Evolutionary conservation across 2,329 filamentous ascomycete genomes (phyloP).

Genomic region (Penicillium sumatraense): DNA sequence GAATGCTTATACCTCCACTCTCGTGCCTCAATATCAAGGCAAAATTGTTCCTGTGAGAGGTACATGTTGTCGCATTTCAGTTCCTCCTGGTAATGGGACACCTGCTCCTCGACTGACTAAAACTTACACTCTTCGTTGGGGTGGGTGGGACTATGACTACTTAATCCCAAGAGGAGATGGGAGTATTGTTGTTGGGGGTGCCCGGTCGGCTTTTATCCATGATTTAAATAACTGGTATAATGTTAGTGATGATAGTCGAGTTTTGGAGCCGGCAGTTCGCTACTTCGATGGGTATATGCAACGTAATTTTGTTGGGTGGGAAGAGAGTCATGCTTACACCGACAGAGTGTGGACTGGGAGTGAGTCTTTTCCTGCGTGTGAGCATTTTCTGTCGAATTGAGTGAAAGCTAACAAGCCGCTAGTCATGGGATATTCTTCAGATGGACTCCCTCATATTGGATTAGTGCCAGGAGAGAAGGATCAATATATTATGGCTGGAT

Average conservation of each 20-base stretch:
- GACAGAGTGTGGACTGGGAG: slow-evolving; percentile 42
- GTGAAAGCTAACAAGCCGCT: slow-evolving; percentile 24
- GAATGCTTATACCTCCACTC: slow-evolving; percentile 80
- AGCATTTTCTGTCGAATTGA: neutral
- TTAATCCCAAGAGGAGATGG: slow-evolving; percentile 63
- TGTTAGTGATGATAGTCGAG: slow-evolving; percentile 51
- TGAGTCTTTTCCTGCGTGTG: slow-evolving; percentile 22
- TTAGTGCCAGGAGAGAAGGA: slow-evolving; percentile 48
- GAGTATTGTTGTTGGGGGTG: slow-evolving; percentile 66
- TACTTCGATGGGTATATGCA: slow-evolving; percentile 47
- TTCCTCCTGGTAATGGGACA: slow-evolving; percentile 28
- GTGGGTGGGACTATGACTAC: slow-evolving; percentile 65
- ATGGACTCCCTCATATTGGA: slow-evolving; percentile 60
- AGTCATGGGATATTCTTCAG: slow-evolving; percentile 58
- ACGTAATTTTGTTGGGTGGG: slow-evolving; percentile 41
- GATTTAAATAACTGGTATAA: slow-evolving; percentile 51
- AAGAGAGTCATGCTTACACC: slow-evolving; percentile 35
- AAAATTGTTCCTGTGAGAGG: slow-evolving; percentile 79
- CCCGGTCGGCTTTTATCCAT: slow-evolving; percentile 50
- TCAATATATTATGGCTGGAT: slow-evolving; percentile 63
- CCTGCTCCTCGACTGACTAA: slow-evolving; percentile 37
- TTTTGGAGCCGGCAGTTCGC: slow-evolving; percentile 51
- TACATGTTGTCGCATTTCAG: slow-evolving; percentile 39
- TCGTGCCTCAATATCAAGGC: slow-evolving; percentile 70
- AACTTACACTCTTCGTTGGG: slow-evolving; percentile 67